Base-by-base conservation (phyloP, 164 flowering plant genomes). In the Annona squamosa region DNA sequence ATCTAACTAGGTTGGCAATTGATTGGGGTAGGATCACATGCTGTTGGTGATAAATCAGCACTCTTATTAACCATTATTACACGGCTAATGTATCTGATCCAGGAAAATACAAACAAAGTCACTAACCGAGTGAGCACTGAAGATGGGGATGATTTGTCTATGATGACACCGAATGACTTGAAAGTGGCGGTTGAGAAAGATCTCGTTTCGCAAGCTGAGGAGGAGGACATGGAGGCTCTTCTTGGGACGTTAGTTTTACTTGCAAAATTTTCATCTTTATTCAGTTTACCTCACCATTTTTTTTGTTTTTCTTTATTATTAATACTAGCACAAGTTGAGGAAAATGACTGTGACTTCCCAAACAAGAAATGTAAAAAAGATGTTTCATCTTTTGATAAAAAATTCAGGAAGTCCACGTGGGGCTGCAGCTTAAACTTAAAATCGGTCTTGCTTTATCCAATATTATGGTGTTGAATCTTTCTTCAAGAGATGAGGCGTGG, bases 161-260 rank as follows among this genome's bases (percentile, higher is more conserved):
- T 81, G 42, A 86, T 86, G 46, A 78, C 86, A 73, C 92, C 87
- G 78, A 78, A 77, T 80, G 98, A 93, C 77, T 70, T 85, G 88
- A 90, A 88, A 79, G 99, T 96, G 52, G 90, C 91, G 62, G 99
- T 96, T 72, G 94, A 88, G 83, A 88, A 73, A 77, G 87, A 83
- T 41, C 93, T 93, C 74, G 94, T 91, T 18, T 86, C 97, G 56
- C 97, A 92, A 81, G 96, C 90, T 63, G 97, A 92, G 81, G 97
- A 92, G 81, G 97, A 92, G 74, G 97, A 92, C 77, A 92, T 91
- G 91, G 97, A 92, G 78, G 96, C 97, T 76, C 94, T 92, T 70
- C 82, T 92, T 79, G 97, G 94, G 65, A 90, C 94, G 97, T 92
- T 85, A 65, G 95, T 80, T 68, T 70, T 70, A 42, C 16, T 66